A percentile compares a stretch with the other conserved stretches of the same genome.
phyloP scores from a whole-genome alignment of 805 yeast species.

The Starmerella floris region DNA sequence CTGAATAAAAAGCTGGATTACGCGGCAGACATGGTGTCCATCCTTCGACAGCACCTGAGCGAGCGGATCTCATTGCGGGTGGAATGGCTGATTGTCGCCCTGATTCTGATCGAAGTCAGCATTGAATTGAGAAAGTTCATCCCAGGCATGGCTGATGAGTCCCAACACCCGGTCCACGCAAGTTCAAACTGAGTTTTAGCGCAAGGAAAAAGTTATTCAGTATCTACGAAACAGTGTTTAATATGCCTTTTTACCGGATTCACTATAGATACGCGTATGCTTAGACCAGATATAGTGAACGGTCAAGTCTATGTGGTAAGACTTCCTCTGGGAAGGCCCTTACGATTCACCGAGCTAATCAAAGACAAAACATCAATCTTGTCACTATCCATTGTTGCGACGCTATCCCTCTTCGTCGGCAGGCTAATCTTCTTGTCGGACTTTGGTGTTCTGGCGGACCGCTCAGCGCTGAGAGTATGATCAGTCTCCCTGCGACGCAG shows the following conservation, averaged over 20 bases:
- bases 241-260: no score
- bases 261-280: no score
- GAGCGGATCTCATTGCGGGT: conserved; percentile 64
- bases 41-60: conserved; percentile 56
- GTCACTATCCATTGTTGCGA: background rate
- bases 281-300: no score
- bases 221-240: no score
- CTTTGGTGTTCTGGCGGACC: conserved; percentile 1
- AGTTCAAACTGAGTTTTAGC: no score
- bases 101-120: conserved; percentile 73
- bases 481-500: conserved; percentile 14
- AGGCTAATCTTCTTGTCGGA: background rate
- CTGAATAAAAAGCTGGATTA: conserved; percentile 78
- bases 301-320: background rate
- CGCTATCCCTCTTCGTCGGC: conserved; percentile 1
- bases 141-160: background rate
- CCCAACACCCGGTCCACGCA: no score
- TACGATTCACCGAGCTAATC: background rate
- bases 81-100: conserved; percentile 77
- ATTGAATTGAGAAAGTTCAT: conserved; percentile 42
- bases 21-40: conserved; percentile 77
- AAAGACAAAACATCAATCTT: conserved; percentile 1
- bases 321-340: background rate
- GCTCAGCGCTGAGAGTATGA: conserved; percentile 3
- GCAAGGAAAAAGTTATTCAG: no score